A percentile compares a stretch with the other conserved stretches of the same genome.
These are phyloP conservation scores for Schwanniomyces sp. DNA, from an alignment of 805 yeast species.

Conservation along the genomic window DNA sequence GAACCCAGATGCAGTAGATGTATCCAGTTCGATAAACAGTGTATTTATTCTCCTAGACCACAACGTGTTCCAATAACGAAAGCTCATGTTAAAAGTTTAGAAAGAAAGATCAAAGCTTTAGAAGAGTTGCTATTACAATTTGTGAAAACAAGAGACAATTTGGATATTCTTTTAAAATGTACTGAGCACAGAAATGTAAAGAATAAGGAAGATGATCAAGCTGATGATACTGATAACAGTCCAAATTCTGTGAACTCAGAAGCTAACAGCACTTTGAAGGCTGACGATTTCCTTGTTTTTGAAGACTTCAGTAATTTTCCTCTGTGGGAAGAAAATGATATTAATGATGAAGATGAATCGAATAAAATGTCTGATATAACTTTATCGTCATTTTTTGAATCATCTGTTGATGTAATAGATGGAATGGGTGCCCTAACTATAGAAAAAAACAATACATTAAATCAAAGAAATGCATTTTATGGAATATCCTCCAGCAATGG, in stretches of 20 bases:
- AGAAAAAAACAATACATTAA: slow-evolving; percentile 1
- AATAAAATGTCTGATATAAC: not conserved
- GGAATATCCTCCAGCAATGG: slow-evolving; percentile 10
- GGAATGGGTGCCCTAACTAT: slow-evolving; percentile 12
- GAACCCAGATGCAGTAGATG: slow-evolving; percentile 7
- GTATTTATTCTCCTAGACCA: slow-evolving; percentile 9
- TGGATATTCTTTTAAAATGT: not conserved
- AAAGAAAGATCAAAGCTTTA: slow-evolving; percentile 3
- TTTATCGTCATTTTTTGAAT: not conserved
- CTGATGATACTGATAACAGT: not conserved
- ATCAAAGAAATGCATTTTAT: slow-evolving; percentile 5
- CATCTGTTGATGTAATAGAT: slow-evolving; percentile 3
- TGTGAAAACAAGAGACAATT: not conserved
- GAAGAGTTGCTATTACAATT: not conserved
- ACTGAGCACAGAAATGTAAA: not conserved
- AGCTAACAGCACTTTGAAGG: not conserved
- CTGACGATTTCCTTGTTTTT: not conserved
- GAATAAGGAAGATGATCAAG: not conserved
- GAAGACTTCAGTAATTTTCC: not conserved
- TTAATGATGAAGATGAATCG: not conserved
- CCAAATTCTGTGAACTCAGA: not conserved
- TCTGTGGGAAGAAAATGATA: not conserved
- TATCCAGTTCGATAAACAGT: slow-evolving; percentile 5
- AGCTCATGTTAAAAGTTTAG: slow-evolving; percentile 6
- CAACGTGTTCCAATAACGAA: slow-evolving; percentile 7